phyloP scores from a whole-genome alignment of 2,329 filamentous ascomycete genomes.

The Trichoderma sp. region DNA sequence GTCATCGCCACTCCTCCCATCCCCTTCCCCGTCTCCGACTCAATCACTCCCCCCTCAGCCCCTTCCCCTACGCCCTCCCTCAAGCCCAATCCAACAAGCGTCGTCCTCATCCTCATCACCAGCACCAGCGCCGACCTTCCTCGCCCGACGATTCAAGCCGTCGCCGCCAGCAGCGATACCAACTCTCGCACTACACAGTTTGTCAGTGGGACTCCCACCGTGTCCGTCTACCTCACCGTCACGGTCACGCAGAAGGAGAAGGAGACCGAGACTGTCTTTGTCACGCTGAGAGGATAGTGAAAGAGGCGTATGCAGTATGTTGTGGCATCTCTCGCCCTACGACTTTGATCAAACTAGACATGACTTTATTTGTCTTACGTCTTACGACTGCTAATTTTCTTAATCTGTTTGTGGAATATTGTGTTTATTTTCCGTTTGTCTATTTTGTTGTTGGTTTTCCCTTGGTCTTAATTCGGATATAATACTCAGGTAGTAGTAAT shows the following conservation, averaged over 20 bases:
- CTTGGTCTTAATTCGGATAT: constrained; percentile 4
- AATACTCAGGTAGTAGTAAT: constrained; percentile 10
- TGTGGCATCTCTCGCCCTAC: background rate
- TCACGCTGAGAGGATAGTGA: constrained; percentile 32
- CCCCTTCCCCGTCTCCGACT: background rate
- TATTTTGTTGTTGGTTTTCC: background rate
- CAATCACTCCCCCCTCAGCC: constrained; percentile 5
- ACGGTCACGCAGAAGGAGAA: constrained; percentile 42
- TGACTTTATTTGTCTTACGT: background rate
- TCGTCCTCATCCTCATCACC: constrained; percentile 38
- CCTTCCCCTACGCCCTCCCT: background rate
- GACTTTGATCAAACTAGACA: background rate
- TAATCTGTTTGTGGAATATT: background rate
- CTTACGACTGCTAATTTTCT: background rate
- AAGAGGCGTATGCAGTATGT: background rate
- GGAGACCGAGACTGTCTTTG: constrained; percentile 39
- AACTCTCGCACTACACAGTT: constrained; percentile 32
- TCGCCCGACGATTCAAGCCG: constrained; percentile 25
- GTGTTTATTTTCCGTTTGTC: background rate
- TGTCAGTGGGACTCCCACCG: constrained; percentile 41
- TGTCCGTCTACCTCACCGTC: constrained; percentile 45
- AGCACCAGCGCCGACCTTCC: too few species aligned
- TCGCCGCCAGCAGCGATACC: constrained; percentile 2
- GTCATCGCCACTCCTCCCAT: background rate
- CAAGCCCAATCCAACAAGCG: constrained; percentile 32